Evolutionary conservation across 2,329 filamentous ascomycete species (phyloP), one percentile per base, ranked within the genome.

Genomic region (Apiospora malaysiana): DNA sequence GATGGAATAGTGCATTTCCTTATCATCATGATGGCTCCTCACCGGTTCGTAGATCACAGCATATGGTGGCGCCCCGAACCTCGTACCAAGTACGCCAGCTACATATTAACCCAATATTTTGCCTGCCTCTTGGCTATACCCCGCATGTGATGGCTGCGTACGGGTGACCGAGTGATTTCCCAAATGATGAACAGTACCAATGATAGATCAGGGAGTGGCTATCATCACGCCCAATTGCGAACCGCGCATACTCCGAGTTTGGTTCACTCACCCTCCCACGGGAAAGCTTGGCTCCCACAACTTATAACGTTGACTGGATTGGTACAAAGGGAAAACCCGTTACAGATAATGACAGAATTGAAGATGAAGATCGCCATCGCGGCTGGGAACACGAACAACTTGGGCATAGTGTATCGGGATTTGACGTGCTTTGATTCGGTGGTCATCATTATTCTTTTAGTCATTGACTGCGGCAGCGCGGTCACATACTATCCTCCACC

Each of bases 401-500:
- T 6, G 27, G 51, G 51, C 18, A 16, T 27, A 59, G 27, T 12
- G 56, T 8, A 27, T 63, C 5, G 37, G 32, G 18, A 63, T n/a
- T 40, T 3, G 32, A 40, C 40, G 10, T 45, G 42, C 12, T 63
- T 40, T n/a, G 27, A 63, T 63, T 63, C 21, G 18, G 27, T 21
- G 4, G 16, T 14, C 27, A 14, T 63, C 18, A 45, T 45, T 45
- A 16, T 14, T 43, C 42, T 45, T 40, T 40, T 63, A 63, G 56
- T 63, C 56, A 40, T 63, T n/a, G 56, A 63, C 65, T 3, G 65
- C 25, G 10, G 46, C 67, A 4, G 67, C 45, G 27, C 46, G n/a
- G 67, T 70, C 56, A 25, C 69, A 70, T 12, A 70, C 45, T 25
- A 42, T 27, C 32, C 46, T 45, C 69, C 69, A 70, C 16, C 37